Conservation (phyloP, 176 grass and related monocot genomes). For the Oryza brachyantha region DNA sequence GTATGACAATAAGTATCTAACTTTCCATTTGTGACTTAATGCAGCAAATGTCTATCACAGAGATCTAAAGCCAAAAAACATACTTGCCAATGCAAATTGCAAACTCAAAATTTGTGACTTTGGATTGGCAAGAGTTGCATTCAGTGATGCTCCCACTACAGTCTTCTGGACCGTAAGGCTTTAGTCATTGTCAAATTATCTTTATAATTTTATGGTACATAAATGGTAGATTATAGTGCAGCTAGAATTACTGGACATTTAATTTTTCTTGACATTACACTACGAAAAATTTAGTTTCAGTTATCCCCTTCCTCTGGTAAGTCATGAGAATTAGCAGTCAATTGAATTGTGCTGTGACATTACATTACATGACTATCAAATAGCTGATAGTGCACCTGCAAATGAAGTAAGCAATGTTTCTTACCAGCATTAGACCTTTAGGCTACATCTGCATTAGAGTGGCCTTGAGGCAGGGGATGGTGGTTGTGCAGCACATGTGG, state of each 20-base stretch:
- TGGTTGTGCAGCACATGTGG: neutral
- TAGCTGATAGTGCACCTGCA: neutral
- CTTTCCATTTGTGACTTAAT: neutral
- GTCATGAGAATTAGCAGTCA: neutral
- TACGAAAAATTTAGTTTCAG: neutral
- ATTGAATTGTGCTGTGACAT: neutral
- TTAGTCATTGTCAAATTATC: neutral
- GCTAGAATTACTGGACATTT: neutral
- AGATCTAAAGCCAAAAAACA: slow-evolving; percentile 48
- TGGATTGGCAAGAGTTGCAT: slow-evolving; percentile 43
- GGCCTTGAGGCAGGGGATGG: neutral
- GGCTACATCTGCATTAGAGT: neutral
- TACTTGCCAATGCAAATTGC: slow-evolving; percentile 51
- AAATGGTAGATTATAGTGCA: neutral
- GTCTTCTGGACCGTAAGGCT: slow-evolving; percentile 49
- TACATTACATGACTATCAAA: neutral
- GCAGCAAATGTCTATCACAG: slow-evolving; percentile 48
- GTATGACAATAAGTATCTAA: slow-evolving; percentile 15
- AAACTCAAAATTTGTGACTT: slow-evolving; percentile 50
- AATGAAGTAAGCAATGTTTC: neutral
- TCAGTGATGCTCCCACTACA: slow-evolving; percentile 44
- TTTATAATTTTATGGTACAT: neutral
- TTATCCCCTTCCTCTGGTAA: neutral
- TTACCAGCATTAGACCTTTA: neutral
- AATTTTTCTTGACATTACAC: neutral